Evolutionary conservation across 2,329 filamentous ascomycete genomes (phyloP).

Genomic region (Aureobasidium sp.): DNA sequence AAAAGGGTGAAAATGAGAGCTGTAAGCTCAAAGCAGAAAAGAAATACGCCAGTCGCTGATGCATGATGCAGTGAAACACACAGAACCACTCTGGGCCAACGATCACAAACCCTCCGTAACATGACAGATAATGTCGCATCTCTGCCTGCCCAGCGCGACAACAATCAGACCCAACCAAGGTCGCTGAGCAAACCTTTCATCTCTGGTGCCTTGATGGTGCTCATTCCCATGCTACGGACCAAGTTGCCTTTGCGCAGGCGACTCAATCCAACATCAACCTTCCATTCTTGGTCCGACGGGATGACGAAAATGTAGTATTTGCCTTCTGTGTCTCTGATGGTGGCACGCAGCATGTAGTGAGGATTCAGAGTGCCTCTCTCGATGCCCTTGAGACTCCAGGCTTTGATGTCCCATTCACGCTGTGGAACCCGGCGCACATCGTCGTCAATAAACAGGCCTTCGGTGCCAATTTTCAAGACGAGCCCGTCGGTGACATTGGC

Average conservation of each 20-base stretch:
- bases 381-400: slow-evolving; percentile 89
- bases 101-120: neutral
- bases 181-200: slow-evolving; percentile 28
- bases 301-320: slow-evolving; percentile 55
- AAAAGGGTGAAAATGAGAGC: neutral
- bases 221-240: slow-evolving; percentile 45
- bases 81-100: neutral
- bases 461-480: slow-evolving; percentile 83
- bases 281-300: slow-evolving; percentile 52
- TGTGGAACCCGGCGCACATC: slow-evolving; percentile 86
- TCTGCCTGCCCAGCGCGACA: neutral
- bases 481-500: slow-evolving; percentile 85
- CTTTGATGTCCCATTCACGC: slow-evolving; percentile 97
- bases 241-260: slow-evolving; percentile 47
- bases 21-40: slow-evolving; percentile 3
- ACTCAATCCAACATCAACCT: slow-evolving; percentile 50
- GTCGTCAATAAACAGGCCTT: slow-evolving; percentile 95
- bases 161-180: slow-evolving; percentile 24
- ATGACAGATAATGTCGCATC: neutral
- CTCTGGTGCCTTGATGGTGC: slow-evolving; percentile 41
- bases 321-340: slow-evolving; percentile 49
- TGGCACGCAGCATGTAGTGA: slow-evolving; percentile 46
- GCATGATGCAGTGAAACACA: slow-evolving; percentile 8
- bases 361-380: slow-evolving; percentile 38
- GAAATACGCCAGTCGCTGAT: slow-evolving; percentile 12